A percentile compares a stretch with the other conserved stretches of the same genome.
Conservation (phyloP, 1,284 basidiomycete species). For the Omphalotus olearius region DNA sequence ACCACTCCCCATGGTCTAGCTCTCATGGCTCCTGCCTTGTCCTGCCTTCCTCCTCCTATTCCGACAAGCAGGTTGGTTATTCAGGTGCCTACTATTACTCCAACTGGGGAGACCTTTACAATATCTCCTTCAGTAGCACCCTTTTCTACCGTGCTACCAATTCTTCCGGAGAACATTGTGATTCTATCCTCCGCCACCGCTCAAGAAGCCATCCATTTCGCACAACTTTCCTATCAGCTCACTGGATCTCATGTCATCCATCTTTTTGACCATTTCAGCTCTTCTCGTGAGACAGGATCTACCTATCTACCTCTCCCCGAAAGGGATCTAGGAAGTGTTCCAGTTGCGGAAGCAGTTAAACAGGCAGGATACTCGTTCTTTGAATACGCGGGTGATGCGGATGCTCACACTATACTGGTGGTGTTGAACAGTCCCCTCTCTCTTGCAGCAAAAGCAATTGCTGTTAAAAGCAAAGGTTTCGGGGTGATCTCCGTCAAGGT, state of each 20-base stretch:
- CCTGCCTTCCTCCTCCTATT: slow-evolving; percentile 59
- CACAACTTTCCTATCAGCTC: slow-evolving; percentile 62
- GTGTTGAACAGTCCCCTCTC: slow-evolving; percentile 70
- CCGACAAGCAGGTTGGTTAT: slow-evolving; percentile 65
- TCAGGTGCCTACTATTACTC: slow-evolving; percentile 71
- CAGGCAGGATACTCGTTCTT: slow-evolving; percentile 60
- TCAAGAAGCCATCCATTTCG: slow-evolving; percentile 73
- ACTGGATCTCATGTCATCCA: slow-evolving; percentile 66
- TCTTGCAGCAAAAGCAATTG: slow-evolving; percentile 48
- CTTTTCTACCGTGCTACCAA: slow-evolving; percentile 53
- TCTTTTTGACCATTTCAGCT: slow-evolving; percentile 73
- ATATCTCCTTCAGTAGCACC: slow-evolving; percentile 72
- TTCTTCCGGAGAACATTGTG: slow-evolving; percentile 69
- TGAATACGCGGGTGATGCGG: slow-evolving; percentile 60
- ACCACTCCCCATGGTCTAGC: slow-evolving; percentile 74
- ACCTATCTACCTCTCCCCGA: slow-evolving; percentile 31
- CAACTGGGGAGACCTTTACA: slow-evolving; percentile 60
- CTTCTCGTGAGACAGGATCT: slow-evolving; percentile 67
- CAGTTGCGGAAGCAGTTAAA: slow-evolving; percentile 44
- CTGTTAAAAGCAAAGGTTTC: slow-evolving; percentile 40
- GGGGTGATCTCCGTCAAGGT: slow-evolving; percentile 70
- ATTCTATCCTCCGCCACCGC: slow-evolving; percentile 80
- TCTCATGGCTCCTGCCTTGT: slow-evolving; percentile 71
- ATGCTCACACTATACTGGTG: slow-evolving; percentile 57
- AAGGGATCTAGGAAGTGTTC: slow-evolving; percentile 25